Evolutionary conservation across 169 alveolate genomes (phyloP).

Genomic region (Eimeria falciformis): DNA sequence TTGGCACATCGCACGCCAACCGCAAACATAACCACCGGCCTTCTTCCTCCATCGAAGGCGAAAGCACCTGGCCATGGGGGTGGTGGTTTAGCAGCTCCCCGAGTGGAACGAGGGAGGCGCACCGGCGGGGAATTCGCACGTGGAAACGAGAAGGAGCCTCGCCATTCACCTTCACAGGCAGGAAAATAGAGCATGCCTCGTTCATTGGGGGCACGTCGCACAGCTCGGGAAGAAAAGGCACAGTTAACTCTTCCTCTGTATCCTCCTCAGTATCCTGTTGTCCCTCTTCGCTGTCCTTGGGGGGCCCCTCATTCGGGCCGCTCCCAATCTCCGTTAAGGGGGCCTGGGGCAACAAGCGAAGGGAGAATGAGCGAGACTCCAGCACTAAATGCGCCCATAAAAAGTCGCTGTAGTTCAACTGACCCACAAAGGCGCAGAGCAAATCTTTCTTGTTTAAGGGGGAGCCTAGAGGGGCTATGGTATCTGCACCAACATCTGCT

Average conservation of each 20-base stretch:
- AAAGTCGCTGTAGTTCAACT: slow-evolving; percentile 4
- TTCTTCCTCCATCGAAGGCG: slow-evolving; percentile 49
- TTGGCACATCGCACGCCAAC: slow-evolving; percentile 50
- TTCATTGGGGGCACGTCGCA: slow-evolving; percentile 3
- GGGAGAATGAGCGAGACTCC: slow-evolving; percentile 41
- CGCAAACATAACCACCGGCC: slow-evolving; percentile 18
- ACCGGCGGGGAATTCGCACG: slow-evolving; percentile 58
- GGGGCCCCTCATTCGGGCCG: not conserved
- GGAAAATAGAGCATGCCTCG: not conserved
- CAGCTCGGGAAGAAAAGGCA: slow-evolving; percentile 33
- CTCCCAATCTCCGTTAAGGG: not conserved
- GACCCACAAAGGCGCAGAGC: not conserved
- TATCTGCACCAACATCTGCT: not conserved
- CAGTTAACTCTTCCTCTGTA: not conserved
- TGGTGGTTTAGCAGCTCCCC: slow-evolving; percentile 75
- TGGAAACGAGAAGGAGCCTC: not conserved
- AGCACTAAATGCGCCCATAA: slow-evolving; percentile 44
- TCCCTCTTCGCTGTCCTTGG: not conserved
- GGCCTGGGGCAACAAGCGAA: not conserved
- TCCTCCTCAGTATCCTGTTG: slow-evolving; percentile 4
- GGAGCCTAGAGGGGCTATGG: not conserved
- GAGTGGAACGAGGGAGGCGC: slow-evolving; percentile 58
- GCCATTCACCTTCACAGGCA: not conserved
- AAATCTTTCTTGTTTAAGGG: not conserved
- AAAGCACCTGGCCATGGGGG: slow-evolving; percentile 57